Conservation (phyloP, 176 grass and related monocot species). For the Carex pumila region DNA sequence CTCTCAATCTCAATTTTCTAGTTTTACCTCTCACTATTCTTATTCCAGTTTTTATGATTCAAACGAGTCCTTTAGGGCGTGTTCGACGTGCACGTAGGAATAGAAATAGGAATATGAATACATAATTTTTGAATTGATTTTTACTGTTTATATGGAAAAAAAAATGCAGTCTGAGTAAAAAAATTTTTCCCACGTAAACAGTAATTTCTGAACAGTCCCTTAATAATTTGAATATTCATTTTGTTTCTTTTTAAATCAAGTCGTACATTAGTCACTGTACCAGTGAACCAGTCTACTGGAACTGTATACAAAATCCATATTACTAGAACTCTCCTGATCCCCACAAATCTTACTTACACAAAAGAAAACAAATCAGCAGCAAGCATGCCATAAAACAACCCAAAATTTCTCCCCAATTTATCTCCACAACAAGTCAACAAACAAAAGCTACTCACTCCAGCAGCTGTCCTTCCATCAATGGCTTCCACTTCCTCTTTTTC, state of each 20-base stretch:
- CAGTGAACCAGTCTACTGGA: too few relatives aligned
- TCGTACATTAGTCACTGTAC: too few relatives aligned
- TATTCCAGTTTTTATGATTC: neutral
- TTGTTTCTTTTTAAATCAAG: neutral
- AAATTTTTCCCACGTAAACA: too few relatives aligned
- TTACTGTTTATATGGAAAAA: too few relatives aligned
- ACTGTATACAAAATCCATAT: neutral
- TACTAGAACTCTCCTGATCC: conserved; percentile 1
- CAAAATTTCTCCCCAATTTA: neutral
- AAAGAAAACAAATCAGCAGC: neutral
- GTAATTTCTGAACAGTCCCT: too few relatives aligned
- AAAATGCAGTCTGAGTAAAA: too few relatives aligned
- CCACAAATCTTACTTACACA: neutral
- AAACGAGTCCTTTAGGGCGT: too few relatives aligned
- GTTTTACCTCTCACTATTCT: neutral
- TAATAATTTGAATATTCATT: neutral
- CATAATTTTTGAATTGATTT: too few relatives aligned
- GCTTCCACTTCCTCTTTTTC: conserved; percentile 16
- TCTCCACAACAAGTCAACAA: neutral
- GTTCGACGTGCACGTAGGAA: too few relatives aligned
- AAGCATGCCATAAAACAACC: neutral
- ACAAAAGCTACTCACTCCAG: neutral
- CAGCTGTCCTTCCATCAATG: conserved; percentile 18
- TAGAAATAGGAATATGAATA: too few relatives aligned
- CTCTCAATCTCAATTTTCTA: too few relatives aligned